Base-by-base conservation (phyloP, 73 alveolate species). In the Paraurostyla sp. region DNA sequence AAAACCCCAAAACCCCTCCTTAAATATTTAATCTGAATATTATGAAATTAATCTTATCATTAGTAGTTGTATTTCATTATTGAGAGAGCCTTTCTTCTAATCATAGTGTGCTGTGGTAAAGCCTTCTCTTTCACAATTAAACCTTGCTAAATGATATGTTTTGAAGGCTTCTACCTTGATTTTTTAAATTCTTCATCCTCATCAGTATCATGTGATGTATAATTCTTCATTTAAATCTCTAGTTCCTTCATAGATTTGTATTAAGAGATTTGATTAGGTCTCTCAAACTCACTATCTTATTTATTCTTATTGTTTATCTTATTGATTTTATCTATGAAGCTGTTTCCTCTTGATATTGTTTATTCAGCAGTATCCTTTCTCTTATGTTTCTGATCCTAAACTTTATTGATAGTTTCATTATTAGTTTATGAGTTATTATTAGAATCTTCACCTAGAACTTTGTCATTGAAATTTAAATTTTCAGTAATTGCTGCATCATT, bases 91-190 rank as follows among this genome's bases (percentile, higher is more conserved):
- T 62, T 62, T 32, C 80, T 9, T 62, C 80, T 62, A 6, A 62
- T 62, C 3, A 62, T 7, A 15, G 80, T 62, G 51, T 62, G 80
- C 51, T 9, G 30, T 16, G 80, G 80, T 9, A 62, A 27, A 62
- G 80, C 80, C 27, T 62, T 62, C 6, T 62, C 80, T 23, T 62
- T 62, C 20, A 62, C 80, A 62, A 62, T 62, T 33, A 62, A 22
- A 4, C 80, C 80, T 32, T 36, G 20, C 51, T 62, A 36, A n/a
- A 62, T n/a, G 30, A 25, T 50, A 32, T 29, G 16, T 27, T 62
- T 62, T 3, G n/a, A n/a, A n/a, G 80, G 80, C 27, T 62, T 62
- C 46, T 32, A 13, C 30, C 80, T 29, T 36, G 15, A 16, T 62
- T 62, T 62, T 4, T 62, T 62, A 62, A 62, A 62, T 22, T 36